Evolutionary conservation across 2,329 filamentous ascomycete species (phyloP).

Genomic region (Botryosphaeria agaves): DNA sequence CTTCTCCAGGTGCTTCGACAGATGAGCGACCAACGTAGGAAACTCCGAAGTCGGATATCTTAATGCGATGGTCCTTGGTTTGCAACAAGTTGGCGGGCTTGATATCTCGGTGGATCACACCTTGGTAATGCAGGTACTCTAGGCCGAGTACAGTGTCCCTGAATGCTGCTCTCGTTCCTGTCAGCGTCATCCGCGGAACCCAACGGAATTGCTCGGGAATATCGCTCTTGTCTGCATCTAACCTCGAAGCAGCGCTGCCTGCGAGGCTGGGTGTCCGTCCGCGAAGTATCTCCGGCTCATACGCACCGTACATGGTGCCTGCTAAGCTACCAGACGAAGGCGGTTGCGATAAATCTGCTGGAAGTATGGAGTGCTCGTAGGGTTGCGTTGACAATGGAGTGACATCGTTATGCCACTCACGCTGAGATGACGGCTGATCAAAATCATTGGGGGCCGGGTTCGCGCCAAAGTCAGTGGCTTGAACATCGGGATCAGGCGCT

Average conservation of each 20-base stretch:
- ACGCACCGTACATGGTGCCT: slow-evolving; percentile 61
- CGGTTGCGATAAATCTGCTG: no score
- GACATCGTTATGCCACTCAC: no score
- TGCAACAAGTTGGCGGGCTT: slow-evolving; percentile 69
- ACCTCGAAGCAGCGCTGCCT: slow-evolving; percentile 47
- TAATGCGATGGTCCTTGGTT: slow-evolving; percentile 70
- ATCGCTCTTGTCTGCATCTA: slow-evolving; percentile 35
- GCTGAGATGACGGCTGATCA: no score
- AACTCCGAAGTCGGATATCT: slow-evolving; percentile 97
- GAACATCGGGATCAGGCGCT: no score
- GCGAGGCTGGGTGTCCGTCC: slow-evolving; percentile 65
- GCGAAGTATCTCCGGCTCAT: slow-evolving; percentile 39
- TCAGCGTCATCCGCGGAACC: slow-evolving; percentile 80
- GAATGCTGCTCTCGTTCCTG: slow-evolving; percentile 69
- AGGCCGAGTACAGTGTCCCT: slow-evolving; percentile 83
- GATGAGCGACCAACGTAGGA: slow-evolving; percentile 88
- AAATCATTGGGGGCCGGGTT: no score
- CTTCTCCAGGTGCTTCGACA: slow-evolving; percentile 53
- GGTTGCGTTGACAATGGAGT: no score
- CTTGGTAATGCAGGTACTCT: slow-evolving; percentile 57
- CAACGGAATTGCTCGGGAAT: slow-evolving; percentile 81
- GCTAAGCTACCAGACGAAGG: no score
- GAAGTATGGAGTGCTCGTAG: no score
- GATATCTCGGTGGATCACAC: slow-evolving; percentile 34
- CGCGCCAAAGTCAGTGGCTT: no score